Evolutionary conservation across 139 green algal species (phyloP).

Genomic region (Tetratostichococcus sp.): DNA sequence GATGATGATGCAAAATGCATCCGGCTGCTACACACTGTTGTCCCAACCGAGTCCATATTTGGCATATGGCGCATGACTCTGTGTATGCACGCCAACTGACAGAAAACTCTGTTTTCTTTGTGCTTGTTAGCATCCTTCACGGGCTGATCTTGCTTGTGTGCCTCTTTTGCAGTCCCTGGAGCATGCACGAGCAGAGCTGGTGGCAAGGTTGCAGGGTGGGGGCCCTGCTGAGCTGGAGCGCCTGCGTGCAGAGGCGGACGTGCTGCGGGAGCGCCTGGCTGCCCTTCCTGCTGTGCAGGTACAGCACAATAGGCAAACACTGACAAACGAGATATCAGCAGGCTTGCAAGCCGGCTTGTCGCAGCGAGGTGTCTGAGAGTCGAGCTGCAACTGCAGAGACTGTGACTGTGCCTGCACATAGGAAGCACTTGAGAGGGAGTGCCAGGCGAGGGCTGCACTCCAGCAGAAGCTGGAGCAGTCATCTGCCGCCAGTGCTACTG

Average conservation of each 20-base stretch:
- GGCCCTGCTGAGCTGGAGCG: slow-evolving; percentile 29
- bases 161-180: slow-evolving; percentile 1
- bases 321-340: too few relatives aligned
- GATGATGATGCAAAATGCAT: too few relatives aligned
- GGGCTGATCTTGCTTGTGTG: too few relatives aligned
- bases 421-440: slow-evolving; percentile 20
- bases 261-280: slow-evolving; percentile 21
- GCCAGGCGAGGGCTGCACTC: slow-evolving; percentile 16
- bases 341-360: too few relatives aligned
- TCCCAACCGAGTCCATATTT: too few relatives aligned
- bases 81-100: too few relatives aligned
- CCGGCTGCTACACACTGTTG: too few relatives aligned
- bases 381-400: neutral
- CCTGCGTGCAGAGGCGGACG: slow-evolving; percentile 21
- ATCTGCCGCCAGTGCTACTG: too few relatives aligned
- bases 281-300: slow-evolving; percentile 20
- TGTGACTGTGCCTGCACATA: neutral
- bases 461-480: slow-evolving; percentile 4
- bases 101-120: too few relatives aligned
- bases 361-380: neutral
- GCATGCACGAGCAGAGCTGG: slow-evolving; percentile 20
- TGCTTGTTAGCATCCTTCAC: too few relatives aligned
- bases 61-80: too few relatives aligned
- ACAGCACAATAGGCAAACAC: too few relatives aligned
- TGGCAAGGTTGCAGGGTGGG: slow-evolving; percentile 13